Percentiles rank a stretch among this genome's conserved stretches.
Evolutionary conservation across 75 land plant genomes (phyloP).

Genomic region (Cryptomeria japonica): DNA sequence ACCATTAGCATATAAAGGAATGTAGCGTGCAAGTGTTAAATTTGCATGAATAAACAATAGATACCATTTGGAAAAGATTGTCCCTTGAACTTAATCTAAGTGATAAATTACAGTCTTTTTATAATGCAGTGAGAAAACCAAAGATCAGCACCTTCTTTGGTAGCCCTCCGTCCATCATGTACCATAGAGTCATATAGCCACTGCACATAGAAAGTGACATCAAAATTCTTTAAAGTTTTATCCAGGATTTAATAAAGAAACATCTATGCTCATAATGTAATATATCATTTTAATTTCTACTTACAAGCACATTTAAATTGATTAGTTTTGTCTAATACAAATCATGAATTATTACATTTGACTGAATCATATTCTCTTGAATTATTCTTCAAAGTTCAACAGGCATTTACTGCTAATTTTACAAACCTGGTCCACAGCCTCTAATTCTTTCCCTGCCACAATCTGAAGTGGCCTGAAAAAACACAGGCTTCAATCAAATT

Average conservation of each 20-base stretch:
- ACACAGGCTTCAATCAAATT: neutral
- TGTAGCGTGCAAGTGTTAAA: neutral
- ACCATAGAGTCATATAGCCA: slow-evolving; percentile 14
- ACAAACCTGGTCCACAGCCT: neutral
- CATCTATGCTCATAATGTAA: neutral
- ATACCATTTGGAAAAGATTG: neutral
- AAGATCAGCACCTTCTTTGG: slow-evolving; percentile 13
- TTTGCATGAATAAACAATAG: neutral
- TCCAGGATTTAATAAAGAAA: neutral
- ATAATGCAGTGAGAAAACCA: slow-evolving; percentile 12
- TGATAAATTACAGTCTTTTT: neutral
- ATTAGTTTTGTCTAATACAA: neutral
- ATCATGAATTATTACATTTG: neutral
- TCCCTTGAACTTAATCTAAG: neutral
- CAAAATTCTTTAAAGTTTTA: neutral
- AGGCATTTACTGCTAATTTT: neutral
- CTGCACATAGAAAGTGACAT: neutral
- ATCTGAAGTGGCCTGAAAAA: neutral
- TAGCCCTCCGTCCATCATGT: neutral
- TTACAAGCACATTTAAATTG: neutral
- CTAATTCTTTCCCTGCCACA: neutral
- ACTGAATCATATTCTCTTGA: neutral
- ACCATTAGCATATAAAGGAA: neutral
- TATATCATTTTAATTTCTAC: neutral
- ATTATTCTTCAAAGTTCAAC: neutral